A percentile compares a stretch with the other conserved stretches of the same genome.
Conservation (phyloP, 768 basidiomycete species). For the Gymnopilus junonius region DNA sequence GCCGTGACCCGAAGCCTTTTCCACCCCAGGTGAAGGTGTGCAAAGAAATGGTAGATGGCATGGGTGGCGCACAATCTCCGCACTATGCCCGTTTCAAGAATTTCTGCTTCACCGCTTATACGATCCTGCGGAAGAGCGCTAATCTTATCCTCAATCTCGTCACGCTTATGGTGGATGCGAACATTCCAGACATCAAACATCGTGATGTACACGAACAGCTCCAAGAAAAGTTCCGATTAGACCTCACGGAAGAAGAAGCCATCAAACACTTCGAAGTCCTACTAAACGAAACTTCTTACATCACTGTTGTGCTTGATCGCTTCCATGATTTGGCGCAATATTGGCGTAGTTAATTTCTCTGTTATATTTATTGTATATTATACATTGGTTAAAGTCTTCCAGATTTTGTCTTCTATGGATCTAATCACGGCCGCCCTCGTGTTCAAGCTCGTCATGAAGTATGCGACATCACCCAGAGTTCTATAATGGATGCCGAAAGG, state of each 20-base stretch:
- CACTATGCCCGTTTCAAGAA: constrained; percentile 97
- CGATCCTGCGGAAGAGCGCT: constrained; percentile 93
- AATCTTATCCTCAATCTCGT: constrained; percentile 97
- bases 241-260: constrained; percentile 95
- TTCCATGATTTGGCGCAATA: constrained; percentile 93
- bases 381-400: constrained; percentile 35
- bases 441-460: constrained; percentile 90
- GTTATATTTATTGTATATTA: constrained; percentile 11
- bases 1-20: constrained; percentile 96
- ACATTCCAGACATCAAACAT: constrained; percentile 96
- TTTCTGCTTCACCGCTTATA: constrained; percentile 98
- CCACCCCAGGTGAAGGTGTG: constrained; percentile 98
- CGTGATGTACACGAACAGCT: constrained; percentile 88
- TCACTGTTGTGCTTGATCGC: constrained; percentile 90
- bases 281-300: constrained; percentile 92
- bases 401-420: constrained; percentile 66
- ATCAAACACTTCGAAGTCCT: constrained; percentile 96
- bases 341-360: constrained; percentile 66
- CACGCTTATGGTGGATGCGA: constrained; percentile 96
- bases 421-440: constrained; percentile 58
- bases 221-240: constrained; percentile 95
- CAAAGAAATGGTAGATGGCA: constrained; percentile 99
- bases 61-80: constrained; percentile 97
- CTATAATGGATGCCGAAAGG: constrained; percentile 81
- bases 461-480: constrained; percentile 90